Base-by-base conservation (phyloP, 2,329 filamentous ascomycete species). In the Fusarium chaquense region DNA sequence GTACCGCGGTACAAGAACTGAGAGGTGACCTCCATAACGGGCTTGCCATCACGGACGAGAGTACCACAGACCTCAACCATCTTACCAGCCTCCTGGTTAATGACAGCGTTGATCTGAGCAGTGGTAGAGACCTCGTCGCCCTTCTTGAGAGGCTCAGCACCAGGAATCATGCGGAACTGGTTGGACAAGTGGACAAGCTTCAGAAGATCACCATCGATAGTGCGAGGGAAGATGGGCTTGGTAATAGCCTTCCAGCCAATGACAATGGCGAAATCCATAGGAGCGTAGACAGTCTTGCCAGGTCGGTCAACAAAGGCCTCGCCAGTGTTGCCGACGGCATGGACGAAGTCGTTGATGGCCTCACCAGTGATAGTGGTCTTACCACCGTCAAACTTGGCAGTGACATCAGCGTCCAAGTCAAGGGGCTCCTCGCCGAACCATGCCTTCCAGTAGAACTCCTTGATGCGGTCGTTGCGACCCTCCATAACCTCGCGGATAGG, bases 51-150 rank as follows among this genome's bases (percentile, higher is more conserved):
- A 44, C 96, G 91, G 56, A 88, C 91, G 76, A 99, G 97, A 8
- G 96, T 99, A 67, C 96, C 96, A 76, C 94, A 98, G n/a, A 99
- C 95, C 82, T 99, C 97, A 20, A 99, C 97, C 94, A 99, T 98
- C 86, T 99, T 99, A 49, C 96, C 96, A 64, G 96, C 94, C 16
- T 97, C 94, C 80, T 99, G 94, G 83, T 98, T 99, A 84, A 99
- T 91, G 76, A 99, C 94, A 18, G 96, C 94, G 75, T 99, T 98
- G 83, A 99, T 93, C 79, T 97, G 94, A 44, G 96, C 96, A 58
- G 93, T 97, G 5, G 96, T 98, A 67, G 93, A 90, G 22, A 99
- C 88, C 67, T 94, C 89, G 78, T 99, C 96, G 32, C 94, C 96
- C 83, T 97, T 97, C 87, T 97, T 97, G 66, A 99, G 83, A 18